phyloP scores from a whole-genome alignment of 164 flowering plant species.

The Liquidambar formosana region DNA sequence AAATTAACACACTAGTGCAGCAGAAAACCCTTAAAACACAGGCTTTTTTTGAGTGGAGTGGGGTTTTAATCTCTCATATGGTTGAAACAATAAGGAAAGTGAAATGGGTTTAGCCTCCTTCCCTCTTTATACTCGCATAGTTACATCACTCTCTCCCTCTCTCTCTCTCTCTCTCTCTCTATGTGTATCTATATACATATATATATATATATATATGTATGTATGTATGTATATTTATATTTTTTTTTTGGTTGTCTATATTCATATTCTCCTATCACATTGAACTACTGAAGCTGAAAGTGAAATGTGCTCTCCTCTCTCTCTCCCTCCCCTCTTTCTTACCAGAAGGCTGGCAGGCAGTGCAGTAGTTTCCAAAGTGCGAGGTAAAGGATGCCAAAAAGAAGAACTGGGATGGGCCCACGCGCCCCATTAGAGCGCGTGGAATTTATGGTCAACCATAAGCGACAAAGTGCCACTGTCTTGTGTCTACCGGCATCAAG shows the following conservation, averaged over 20 bases:
- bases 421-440: conserved; percentile 20
- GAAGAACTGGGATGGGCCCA: conserved; percentile 8
- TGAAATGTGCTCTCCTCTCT: too few species aligned
- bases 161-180: conserved; percentile 4
- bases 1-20: background rate
- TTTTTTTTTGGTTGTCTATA: too few species aligned
- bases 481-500: too few species aligned
- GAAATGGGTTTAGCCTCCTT: background rate
- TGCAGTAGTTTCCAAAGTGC: conserved; percentile 24
- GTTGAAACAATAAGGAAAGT: conserved; percentile 8
- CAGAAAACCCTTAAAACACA: conserved; percentile 13
- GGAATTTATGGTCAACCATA: conserved; percentile 19
- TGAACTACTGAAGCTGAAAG: background rate
- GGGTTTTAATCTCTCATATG: background rate
- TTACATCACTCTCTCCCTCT: background rate
- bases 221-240: too few species aligned
- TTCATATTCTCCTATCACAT: background rate
- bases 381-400: conserved; percentile 27
- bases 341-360: conserved; percentile 15
- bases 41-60: background rate
- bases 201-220: too few species aligned
- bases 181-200: background rate
- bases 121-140: background rate
- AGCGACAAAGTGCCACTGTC: conserved; percentile 11
- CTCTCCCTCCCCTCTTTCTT: too few species aligned